A percentile compares a stretch with the other conserved stretches of the same genome.
Evolutionary conservation across 2,329 filamentous ascomycete species (phyloP).

Genomic region (Fusarium transvaalense): DNA sequence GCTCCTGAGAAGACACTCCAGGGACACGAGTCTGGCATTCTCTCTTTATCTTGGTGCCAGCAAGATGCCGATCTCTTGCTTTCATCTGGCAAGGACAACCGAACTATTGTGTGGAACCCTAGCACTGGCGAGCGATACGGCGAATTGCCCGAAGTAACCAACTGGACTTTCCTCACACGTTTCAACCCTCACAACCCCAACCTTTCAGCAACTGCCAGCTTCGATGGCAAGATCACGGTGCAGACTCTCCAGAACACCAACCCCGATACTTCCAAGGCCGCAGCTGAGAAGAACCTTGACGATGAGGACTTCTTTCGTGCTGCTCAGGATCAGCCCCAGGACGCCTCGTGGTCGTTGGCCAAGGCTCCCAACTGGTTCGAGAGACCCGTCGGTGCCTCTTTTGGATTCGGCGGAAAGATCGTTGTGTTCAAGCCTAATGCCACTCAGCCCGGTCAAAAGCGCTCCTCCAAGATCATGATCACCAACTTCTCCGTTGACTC

Average conservation of each 20-base stretch:
- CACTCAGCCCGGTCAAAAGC: constrained; percentile 71
- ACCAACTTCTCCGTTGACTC: constrained; percentile 91
- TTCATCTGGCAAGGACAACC: constrained; percentile 96
- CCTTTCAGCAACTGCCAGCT: constrained; percentile 93
- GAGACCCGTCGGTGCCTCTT: constrained; percentile 85
- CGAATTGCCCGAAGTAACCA: constrained; percentile 97
- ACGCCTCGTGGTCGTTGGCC: constrained; percentile 85
- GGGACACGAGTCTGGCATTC: constrained; percentile 93
- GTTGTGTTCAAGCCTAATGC: constrained; percentile 76
- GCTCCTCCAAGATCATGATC: constrained; percentile 83
- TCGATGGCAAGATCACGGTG: constrained; percentile 94
- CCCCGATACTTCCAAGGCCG: constrained; percentile 75
- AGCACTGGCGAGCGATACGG: constrained; percentile 89
- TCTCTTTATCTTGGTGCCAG: constrained; percentile 94
- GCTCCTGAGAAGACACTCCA: constrained; percentile 89
- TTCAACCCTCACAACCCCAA: constrained; percentile 96
- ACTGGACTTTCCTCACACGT: constrained; percentile 96
- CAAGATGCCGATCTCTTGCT: constrained; percentile 91
- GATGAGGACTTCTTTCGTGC: constrained; percentile 97
- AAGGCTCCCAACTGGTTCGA: constrained; percentile 94
- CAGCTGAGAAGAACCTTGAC: constrained; percentile 78
- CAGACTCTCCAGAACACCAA: constrained; percentile 97
- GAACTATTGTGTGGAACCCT: constrained; percentile 95
- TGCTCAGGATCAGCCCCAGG: constrained; percentile 91
- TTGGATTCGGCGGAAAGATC: constrained; percentile 95